Base-by-base conservation (phyloP, 805 yeast genomes). In the Wickerhamiella allomyrinae region DNA sequence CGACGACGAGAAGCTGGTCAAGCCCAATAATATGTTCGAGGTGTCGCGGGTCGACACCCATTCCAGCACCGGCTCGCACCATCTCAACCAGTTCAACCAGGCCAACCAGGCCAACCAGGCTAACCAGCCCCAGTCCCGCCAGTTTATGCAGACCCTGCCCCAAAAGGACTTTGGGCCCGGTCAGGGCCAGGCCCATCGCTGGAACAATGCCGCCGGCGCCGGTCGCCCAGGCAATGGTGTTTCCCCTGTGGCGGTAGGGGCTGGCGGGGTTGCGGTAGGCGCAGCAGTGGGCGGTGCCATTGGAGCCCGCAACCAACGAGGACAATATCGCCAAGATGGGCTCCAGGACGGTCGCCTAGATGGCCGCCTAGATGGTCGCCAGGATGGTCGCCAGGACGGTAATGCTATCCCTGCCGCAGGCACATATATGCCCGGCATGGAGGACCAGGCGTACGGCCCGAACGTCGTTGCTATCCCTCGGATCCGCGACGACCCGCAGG, bases 381-480 rank as follows among this genome's bases (percentile, higher is more conserved):
- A 23, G 15, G n/a, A 14, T 10, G n/a, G 7, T 20, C 11, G 14
- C 22, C 22, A 7, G 5, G 33, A 21, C 7, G 7, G n/a, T 7
- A 19, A 11, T n/a, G 20, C 34, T 2, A 38, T 55, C 10, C 57
- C 60, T 13, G 61, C 62, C 7, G n/a, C n/a, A n/a, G 60, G 61
- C 3, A 45, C 55, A 7, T 55, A 53, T 33, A 37, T 56, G 13
- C 36, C 48, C n/a, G 61, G 57, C 8, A 46, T 53, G 3, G 53
- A 51, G 11, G 15, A 14, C 47, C 5, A 42, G 34, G 45, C 19
- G 17, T 56, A 44, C 34, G 59, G 59, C 5, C 58, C 59, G 2
- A 53, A 52, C 29, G 61, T 55, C 3, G 57, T 56, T 3, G 55
- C 56, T 6, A 44, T 57, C 13, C 58, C 61, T 1, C 46, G 48